Conservation (phyloP, 495 filamentous ascomycete genomes). For the Tuber umbilicatum region DNA sequence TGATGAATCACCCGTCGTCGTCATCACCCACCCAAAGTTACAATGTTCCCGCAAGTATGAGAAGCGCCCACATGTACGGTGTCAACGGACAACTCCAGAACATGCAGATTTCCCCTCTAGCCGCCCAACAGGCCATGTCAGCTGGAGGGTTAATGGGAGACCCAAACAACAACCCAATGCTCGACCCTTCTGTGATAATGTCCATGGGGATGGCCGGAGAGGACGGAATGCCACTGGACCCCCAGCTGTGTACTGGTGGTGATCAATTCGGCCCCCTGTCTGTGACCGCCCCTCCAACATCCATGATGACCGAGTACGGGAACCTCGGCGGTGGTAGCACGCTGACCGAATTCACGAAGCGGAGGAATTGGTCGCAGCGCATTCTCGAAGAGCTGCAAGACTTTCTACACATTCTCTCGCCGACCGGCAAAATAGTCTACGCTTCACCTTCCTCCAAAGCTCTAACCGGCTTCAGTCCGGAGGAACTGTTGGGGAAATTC, state of each 20-base stretch:
- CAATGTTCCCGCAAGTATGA: slow-evolving; percentile 27
- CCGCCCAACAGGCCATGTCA: slow-evolving; percentile 35
- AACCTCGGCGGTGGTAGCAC: slow-evolving; percentile 53
- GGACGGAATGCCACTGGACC: slow-evolving; percentile 38
- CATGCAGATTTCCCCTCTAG: slow-evolving; percentile 38
- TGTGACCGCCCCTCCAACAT: slow-evolving; percentile 32
- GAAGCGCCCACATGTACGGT: slow-evolving; percentile 36
- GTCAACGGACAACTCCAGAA: slow-evolving; percentile 40
- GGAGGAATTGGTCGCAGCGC: slow-evolving; percentile 81
- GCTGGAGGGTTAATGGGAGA: slow-evolving; percentile 30
- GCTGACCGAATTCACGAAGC: slow-evolving; percentile 74
- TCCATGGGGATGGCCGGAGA: slow-evolving; percentile 36
- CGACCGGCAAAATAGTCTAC: slow-evolving; percentile 75
- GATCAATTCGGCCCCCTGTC: slow-evolving; percentile 39
- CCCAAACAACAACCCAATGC: slow-evolving; percentile 30
- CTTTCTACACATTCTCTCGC: slow-evolving; percentile 76
- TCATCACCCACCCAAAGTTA: slow-evolving; percentile 36
- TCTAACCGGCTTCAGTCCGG: slow-evolving; percentile 68
- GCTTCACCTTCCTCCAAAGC: slow-evolving; percentile 68
- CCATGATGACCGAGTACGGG: slow-evolving; percentile 39
- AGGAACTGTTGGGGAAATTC: slow-evolving; percentile 65
- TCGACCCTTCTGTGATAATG: slow-evolving; percentile 37
- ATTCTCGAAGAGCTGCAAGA: slow-evolving; percentile 87
- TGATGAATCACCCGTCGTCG: slow-evolving; percentile 40
- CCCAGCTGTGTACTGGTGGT: slow-evolving; percentile 33